These are phyloP conservation scores for Bolboschoenus planiculmis DNA, from an alignment of 176 grass and related monocot genomes.

Conservation along the genomic window DNA sequence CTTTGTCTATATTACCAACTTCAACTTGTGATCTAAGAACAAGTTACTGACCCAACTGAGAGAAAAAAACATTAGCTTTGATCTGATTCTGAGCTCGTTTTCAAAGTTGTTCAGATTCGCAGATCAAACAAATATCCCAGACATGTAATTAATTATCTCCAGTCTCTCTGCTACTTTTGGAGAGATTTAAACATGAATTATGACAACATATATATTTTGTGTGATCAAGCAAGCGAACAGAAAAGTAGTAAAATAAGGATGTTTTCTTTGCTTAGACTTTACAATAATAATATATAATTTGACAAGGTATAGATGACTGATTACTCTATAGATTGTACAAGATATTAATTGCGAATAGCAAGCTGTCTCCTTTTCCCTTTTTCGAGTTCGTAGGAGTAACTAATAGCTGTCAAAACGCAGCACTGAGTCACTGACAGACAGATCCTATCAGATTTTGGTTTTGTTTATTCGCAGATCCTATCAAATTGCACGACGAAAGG, in stretches of 20 bases:
- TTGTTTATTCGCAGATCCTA: not conserved
- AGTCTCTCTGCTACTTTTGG: not conserved
- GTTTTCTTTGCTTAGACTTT: too few relatives aligned
- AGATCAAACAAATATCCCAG: not conserved
- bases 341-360: not conserved
- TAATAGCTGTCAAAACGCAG: not conserved
- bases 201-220: too few relatives aligned
- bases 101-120: not conserved
- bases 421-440: not conserved
- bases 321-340: not conserved
- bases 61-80: not conserved
- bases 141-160: not conserved
- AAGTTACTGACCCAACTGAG: not conserved
- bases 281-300: too few relatives aligned
- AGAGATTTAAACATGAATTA: too few relatives aligned
- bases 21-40: not conserved
- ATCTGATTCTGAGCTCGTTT: not conserved
- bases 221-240: not conserved
- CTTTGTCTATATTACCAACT: not conserved
- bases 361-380: not conserved
- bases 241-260: not conserved
- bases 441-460: conserved; percentile 4
- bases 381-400: not conserved
- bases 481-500: conserved; percentile 10
- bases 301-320: not conserved